A percentile compares a stretch with the other conserved stretches of the same genome.
These are phyloP conservation scores for Wallacemonas sp. DNA, from an alignment of 208 protist genomes.

Conservation along the genomic window DNA sequence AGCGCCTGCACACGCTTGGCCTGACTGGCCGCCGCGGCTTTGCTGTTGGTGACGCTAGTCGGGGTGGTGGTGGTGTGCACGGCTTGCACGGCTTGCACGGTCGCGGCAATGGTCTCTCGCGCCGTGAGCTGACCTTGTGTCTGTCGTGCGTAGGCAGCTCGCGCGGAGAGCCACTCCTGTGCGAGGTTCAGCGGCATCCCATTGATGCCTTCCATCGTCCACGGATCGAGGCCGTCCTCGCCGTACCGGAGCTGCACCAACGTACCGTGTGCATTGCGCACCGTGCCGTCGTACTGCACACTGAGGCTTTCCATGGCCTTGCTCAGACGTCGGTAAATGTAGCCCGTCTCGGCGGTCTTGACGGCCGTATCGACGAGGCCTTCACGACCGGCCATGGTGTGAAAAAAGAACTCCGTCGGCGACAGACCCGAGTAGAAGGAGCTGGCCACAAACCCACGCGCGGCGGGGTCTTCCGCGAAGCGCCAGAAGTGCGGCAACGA, in stretches of 20 bases:
- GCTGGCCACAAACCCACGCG: conserved; percentile 99
- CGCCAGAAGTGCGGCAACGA: conserved; percentile 98
- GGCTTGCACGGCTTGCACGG: no score
- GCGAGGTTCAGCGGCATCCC: conserved; percentile 80
- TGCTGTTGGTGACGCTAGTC: neutral
- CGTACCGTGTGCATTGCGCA: conserved; percentile 92
- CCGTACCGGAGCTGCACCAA: conserved; percentile 99
- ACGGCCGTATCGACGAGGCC: conserved; percentile 99
- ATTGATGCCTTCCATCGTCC: conserved; percentile 95
- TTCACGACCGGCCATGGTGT: conserved; percentile 99
- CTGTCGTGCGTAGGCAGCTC: conserved; percentile 59
- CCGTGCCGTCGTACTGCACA: conserved; percentile 98
- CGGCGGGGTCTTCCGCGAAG: conserved; percentile 79
- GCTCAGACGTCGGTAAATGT: conserved; percentile 99
- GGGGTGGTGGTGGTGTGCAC: no score
- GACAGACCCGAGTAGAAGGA: conserved; percentile 98
- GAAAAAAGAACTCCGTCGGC: conserved; percentile 99
- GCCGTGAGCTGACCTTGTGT: conserved; percentile 3
- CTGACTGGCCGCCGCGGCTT: neutral
- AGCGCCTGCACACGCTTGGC: neutral
- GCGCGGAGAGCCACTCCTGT: conserved; percentile 77
- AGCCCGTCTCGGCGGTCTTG: conserved; percentile 99
- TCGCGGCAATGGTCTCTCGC: conserved; percentile 3
- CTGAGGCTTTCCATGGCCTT: conserved; percentile 99
- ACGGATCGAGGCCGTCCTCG: conserved; percentile 99